Base-by-base conservation (phyloP, 768 basidiomycete genomes). In the Amanita pseudoporphyria region DNA sequence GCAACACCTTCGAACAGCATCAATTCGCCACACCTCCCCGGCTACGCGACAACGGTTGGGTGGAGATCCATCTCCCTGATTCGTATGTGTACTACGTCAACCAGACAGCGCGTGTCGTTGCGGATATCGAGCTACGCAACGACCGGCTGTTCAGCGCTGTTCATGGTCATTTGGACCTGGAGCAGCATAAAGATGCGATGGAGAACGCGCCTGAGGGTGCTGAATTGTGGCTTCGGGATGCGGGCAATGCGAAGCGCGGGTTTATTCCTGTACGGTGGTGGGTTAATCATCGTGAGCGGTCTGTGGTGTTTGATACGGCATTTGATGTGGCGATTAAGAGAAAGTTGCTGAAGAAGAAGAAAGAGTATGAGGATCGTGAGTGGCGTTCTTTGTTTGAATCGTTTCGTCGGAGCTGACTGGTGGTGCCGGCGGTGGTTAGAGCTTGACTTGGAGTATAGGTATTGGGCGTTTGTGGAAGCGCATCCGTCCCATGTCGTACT, bases 381-480 rank as follows among this genome's bases (percentile, higher is more conserved):
- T 73, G 52, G 45, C 32, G 51, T 47, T 24, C 9, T 4, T 10
- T 10, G 33, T 43, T 21, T 36, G 4, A 51, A 5, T 31, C 6
- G 22, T 32, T 4, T 6, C 6, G 44, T 33, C 9, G 26, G 26
- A 28, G 36, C 49, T 33, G 38, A 36, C 13, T n/a, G 19, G 47
- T 18, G 18, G n/a, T 55, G 44, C 13, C 14, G 19, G 47, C 16
- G 18, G n/a, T 55, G 44, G 26, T 13, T 53, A 89, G 88, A 77
- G 40, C 67, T 87, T 18, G 85, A 89, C 49, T 72, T 80, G 57
- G 84, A 87, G 58, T 87, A 84, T 56, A 71, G 83, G 48, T 91
- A 88, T 58, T 91, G 89, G 89, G 68, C 78, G 5, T 91, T 82
- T 59, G 74, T 91, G 65, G 84, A 88, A 62, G 66, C 75, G 30